Evolutionary conservation across 148 eudicot genomes (phyloP), one percentile per base, ranked within the genome.

Genomic region (Spergularia bocconei): DNA sequence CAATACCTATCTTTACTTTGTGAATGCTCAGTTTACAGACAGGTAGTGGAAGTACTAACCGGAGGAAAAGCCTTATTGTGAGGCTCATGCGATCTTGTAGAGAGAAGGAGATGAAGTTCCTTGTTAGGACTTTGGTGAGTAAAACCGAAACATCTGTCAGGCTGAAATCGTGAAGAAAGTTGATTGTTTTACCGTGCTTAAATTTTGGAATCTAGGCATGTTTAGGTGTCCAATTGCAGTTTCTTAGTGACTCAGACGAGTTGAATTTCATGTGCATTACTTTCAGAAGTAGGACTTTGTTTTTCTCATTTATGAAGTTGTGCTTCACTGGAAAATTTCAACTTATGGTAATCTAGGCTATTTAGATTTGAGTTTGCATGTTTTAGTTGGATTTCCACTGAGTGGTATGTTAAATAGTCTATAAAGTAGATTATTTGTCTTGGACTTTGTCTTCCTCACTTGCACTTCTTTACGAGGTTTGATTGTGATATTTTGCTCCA

Each of bases 61-160:
- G 93, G 80, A 92, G 87, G 90, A 96, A 87, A 86, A 84, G 86
- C 84, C 81, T 96, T 53, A 91, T 92, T 77, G 88, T 91, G 69
- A 79, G 86, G 84, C 92, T 96, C 79, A 83, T 96, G 94, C 83
- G 98, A 80, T 86, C 93, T 76, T 96, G 98, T 80, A 82, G 97
- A 82, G 99, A 92, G 82, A 91, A 85, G 86, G 99, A 96, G 84
- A 96, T 96, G 86, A 96, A 96, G 80, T 96, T 87, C 79, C 79
- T 96, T 63, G 99, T 92, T 77, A 87, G 98, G 84, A 96, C 97
- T 36, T 84, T 96, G 92, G 99, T 96, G 86, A 86, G 88, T 78
- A 73, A 12, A 63, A 62, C 11, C 5, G 14, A 48, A 10, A 51
- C 63, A 66, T 70, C 11, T 53, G 56, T 41, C 16, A 4, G 52